These are phyloP conservation scores for Chrysophaeum taylorii DNA, from an alignment of 352 stramenopile genomes.

Conservation along the genomic window DNA sequence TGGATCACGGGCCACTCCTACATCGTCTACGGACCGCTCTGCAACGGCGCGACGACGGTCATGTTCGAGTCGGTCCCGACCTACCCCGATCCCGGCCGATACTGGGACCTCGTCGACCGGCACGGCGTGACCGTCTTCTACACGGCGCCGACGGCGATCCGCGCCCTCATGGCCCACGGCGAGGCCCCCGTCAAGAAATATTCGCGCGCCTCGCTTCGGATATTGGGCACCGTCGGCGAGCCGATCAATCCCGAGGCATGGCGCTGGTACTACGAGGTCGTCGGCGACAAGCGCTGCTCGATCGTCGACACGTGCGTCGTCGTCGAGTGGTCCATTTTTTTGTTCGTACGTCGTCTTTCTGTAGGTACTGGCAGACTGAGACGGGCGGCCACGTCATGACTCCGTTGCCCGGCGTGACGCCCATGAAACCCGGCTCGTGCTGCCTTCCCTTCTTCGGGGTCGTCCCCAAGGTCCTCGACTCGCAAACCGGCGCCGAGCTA, in stretches of 20 bases:
- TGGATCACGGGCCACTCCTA: conserved; percentile 95
- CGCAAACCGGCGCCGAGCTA: conserved; percentile 29
- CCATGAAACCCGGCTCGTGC: conserved; percentile 81
- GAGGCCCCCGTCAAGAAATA: conserved; percentile 81
- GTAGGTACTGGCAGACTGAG: conserved; percentile 66
- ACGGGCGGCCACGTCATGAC: conserved; percentile 80
- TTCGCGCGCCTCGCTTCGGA: conserved; percentile 77
- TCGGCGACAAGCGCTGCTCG: conserved; percentile 42
- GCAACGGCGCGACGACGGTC: conserved; percentile 90
- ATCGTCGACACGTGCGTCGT: conserved; percentile 61
- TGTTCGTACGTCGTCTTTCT: background rate
- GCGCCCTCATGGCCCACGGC: conserved; percentile 90
- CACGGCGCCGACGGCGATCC: conserved; percentile 74
- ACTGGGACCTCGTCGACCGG: conserved; percentile 90
- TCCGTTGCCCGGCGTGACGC: conserved; percentile 75
- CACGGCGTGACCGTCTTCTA: conserved; percentile 91
- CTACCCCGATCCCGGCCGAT: conserved; percentile 63
- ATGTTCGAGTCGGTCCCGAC: conserved; percentile 94
- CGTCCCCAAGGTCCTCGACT: conserved; percentile 68
- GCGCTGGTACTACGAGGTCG: conserved; percentile 86
- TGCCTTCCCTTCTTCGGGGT: conserved; percentile 91
- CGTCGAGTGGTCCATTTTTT: conserved; percentile 47
- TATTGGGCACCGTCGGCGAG: conserved; percentile 93
- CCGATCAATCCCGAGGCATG: conserved; percentile 96
- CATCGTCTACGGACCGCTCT: conserved; percentile 84